A percentile compares a stretch with the other conserved stretches of the same genome.
phyloP scores from a whole-genome alignment of 768 basidiomycete genomes.

The Russula earlei region DNA sequence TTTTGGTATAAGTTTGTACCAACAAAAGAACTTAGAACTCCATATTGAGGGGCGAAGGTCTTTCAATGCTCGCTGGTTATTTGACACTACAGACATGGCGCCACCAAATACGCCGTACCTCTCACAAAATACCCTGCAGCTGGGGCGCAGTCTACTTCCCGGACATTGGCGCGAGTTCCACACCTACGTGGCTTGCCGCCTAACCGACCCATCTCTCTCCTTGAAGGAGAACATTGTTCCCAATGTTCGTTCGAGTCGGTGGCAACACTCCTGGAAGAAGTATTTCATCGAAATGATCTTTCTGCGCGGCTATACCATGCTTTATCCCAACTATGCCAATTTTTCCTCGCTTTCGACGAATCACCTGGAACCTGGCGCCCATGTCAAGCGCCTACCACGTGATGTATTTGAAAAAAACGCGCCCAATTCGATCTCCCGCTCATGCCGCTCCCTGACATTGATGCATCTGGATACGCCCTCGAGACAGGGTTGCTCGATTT shows the following conservation, averaged over 20 bases:
- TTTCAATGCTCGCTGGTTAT: slow-evolving; percentile 58
- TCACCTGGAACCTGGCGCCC: slow-evolving; percentile 76
- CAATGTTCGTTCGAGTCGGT: slow-evolving; percentile 66
- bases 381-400: slow-evolving; percentile 51
- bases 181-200: slow-evolving; percentile 58
- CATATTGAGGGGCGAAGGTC: slow-evolving; percentile 53
- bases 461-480: slow-evolving; percentile 17
- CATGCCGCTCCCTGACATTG: slow-evolving; percentile 38
- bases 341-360: slow-evolving; percentile 81
- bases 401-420: slow-evolving; percentile 45
- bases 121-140: slow-evolving; percentile 80
- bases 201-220: slow-evolving; percentile 33
- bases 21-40: slow-evolving; percentile 75
- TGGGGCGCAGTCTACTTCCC: slow-evolving; percentile 93
- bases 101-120: slow-evolving; percentile 60
- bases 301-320: slow-evolving; percentile 77
- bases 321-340: slow-evolving; percentile 73
- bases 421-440: slow-evolving; percentile 61
- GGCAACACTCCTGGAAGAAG: slow-evolving; percentile 81
- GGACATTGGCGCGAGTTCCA: slow-evolving; percentile 86
- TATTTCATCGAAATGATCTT: slow-evolving; percentile 83
- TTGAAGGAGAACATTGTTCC: slow-evolving; percentile 50
- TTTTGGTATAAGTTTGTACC: slow-evolving; percentile 80
- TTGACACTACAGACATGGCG: slow-evolving; percentile 34
- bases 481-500: slow-evolving; percentile 44